A percentile compares a stretch with the other conserved stretches of the same genome.
phyloP scores from a whole-genome alignment of 139 green algal genomes.

The Pseudopediastrum boryanum region DNA sequence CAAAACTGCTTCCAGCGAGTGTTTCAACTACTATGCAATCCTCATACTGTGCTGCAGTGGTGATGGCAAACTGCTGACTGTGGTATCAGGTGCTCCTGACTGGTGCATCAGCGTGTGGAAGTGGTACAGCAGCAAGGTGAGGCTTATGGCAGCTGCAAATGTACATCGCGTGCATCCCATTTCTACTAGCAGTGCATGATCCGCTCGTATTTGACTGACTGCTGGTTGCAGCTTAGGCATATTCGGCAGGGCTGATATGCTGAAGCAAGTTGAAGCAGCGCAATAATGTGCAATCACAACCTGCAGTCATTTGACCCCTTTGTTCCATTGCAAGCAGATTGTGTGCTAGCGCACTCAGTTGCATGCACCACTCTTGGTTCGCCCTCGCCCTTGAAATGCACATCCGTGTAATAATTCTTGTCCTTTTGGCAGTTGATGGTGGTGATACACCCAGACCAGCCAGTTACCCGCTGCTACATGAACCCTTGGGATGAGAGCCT shows the following conservation, averaged over 20 bases:
- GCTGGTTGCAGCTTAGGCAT: background rate
- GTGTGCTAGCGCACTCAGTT: background rate
- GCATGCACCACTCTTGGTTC: too few species aligned
- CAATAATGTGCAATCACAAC: background rate
- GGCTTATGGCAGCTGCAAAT: too few species aligned
- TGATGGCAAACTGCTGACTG: conserved; percentile 27
- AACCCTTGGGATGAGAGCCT: conserved; percentile 35
- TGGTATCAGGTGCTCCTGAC: conserved; percentile 14
- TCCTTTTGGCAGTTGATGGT: conserved; percentile 21
- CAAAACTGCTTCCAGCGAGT: background rate
- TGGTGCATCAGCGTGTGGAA: conserved; percentile 26
- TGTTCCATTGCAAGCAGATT: background rate
- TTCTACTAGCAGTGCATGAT: background rate
- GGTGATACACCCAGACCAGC: background rate
- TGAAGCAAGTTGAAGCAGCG: background rate
- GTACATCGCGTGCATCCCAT: background rate
- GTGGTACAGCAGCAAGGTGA: conserved; percentile 31
- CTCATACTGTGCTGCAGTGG: conserved; percentile 21
- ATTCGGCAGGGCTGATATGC: background rate
- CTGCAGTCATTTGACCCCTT: background rate
- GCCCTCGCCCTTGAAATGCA: too few species aligned
- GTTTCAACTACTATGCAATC: too few species aligned
- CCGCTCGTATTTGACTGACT: too few species aligned
- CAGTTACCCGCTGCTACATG: background rate
- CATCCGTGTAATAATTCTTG: too few species aligned